These are phyloP conservation scores for Trichocomaceae sp. DNA, from an alignment of 2,329 filamentous ascomycete species.

Conservation along the genomic window DNA sequence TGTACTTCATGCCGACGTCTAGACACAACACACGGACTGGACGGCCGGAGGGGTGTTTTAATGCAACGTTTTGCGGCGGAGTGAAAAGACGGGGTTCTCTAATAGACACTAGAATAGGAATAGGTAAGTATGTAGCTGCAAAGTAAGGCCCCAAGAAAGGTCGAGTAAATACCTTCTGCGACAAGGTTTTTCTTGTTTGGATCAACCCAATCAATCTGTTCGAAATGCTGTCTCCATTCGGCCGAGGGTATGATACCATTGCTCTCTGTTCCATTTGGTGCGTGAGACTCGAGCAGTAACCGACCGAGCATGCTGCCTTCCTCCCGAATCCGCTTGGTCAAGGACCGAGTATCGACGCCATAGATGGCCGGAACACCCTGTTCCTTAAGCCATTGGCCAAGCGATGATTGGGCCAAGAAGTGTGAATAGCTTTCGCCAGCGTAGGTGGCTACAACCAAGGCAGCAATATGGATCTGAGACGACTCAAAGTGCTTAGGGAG, in stretches of 20 bases:
- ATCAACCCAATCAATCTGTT: slow-evolving; percentile 79
- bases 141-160: background rate
- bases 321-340: slow-evolving; percentile 90
- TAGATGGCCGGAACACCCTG: slow-evolving; percentile 91
- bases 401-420: slow-evolving; percentile 80
- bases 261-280: slow-evolving; percentile 37
- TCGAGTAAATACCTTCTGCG: slow-evolving; percentile 67
- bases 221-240: slow-evolving; percentile 57
- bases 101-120: slow-evolving; percentile 65
- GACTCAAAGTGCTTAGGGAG: slow-evolving; percentile 92
- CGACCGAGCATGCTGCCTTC: slow-evolving; percentile 95
- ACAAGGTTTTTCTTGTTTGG: slow-evolving; percentile 92
- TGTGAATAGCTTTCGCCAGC: slow-evolving; percentile 94
- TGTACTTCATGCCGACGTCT: slow-evolving; percentile 97
- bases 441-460: slow-evolving; percentile 76
- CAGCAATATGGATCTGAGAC: slow-evolving; percentile 84
- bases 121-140: slow-evolving; percentile 31
- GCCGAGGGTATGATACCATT: slow-evolving; percentile 17
- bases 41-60: slow-evolving; percentile 84
- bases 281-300: slow-evolving; percentile 65
- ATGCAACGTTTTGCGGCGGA: slow-evolving; percentile 61
- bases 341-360: slow-evolving; percentile 83
- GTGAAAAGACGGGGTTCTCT: slow-evolving; percentile 79
- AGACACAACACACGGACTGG: slow-evolving; percentile 82
- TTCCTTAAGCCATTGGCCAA: slow-evolving; percentile 94